These are phyloP conservation scores for Fusarium virguliforme DNA, from an alignment of 2,329 filamentous ascomycete genomes.

Conservation along the genomic window DNA sequence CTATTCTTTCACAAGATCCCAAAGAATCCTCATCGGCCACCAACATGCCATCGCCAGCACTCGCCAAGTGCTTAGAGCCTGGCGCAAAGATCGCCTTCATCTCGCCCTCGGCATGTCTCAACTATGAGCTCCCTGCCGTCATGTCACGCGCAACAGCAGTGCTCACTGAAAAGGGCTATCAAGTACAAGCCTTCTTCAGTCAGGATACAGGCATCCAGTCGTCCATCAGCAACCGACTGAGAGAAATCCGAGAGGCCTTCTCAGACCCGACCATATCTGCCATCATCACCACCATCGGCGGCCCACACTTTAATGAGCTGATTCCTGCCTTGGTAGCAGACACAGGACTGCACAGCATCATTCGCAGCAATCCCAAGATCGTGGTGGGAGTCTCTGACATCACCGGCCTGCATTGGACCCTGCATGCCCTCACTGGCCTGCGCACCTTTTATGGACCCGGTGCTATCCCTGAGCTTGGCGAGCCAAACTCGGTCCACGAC, in stretches of 20 bases:
- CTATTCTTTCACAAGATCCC: background rate
- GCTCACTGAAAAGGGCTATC: slow-evolving; percentile 55
- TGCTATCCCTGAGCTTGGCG: slow-evolving; percentile 59
- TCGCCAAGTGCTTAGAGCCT: slow-evolving; percentile 52
- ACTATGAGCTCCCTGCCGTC: slow-evolving; percentile 50
- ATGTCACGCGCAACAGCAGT: slow-evolving; percentile 53
- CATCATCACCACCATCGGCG: slow-evolving; percentile 60
- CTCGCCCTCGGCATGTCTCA: slow-evolving; percentile 60
- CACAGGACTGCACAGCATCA: slow-evolving; percentile 52
- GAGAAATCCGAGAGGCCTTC: slow-evolving; percentile 59
- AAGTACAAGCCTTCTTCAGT: slow-evolving; percentile 55
- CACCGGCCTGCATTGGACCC: slow-evolving; percentile 61
- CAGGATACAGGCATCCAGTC: slow-evolving; percentile 53
- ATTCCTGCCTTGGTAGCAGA: slow-evolving; percentile 58
- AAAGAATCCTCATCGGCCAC: background rate
- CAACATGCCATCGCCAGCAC: slow-evolving; percentile 41
- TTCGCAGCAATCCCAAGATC: slow-evolving; percentile 59
- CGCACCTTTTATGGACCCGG: slow-evolving; percentile 63
- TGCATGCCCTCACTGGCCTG: slow-evolving; percentile 57
- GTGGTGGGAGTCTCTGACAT: slow-evolving; percentile 63
- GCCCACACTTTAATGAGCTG: slow-evolving; percentile 59
- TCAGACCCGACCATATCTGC: slow-evolving; percentile 56
- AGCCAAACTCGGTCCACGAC: slow-evolving; percentile 42
- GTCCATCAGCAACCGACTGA: slow-evolving; percentile 56
- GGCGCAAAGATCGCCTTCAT: slow-evolving; percentile 60